Base-by-base conservation (phyloP, 2,329 filamentous ascomycete genomes). In the Penicillium capsulatum region DNA sequence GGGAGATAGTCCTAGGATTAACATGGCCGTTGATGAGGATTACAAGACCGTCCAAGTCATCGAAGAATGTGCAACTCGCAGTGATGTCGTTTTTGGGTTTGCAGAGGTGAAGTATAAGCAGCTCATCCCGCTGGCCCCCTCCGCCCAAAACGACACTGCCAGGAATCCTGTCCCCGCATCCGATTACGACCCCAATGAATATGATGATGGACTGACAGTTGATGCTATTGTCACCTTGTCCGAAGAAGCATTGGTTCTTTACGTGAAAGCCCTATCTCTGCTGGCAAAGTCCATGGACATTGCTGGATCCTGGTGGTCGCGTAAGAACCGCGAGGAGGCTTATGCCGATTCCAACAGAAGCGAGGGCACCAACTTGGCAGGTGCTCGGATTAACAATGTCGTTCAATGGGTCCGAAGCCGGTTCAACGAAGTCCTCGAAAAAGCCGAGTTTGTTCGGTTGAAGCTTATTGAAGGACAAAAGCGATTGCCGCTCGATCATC, bases 61-160 rank as follows among this genome's bases (percentile, higher is more conserved):
- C 41, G 91, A 98, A 63, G 90, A 97, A 54, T 84, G 87, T 49
- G 92, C 92, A 2, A 92, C 89, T 20, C 78, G 90, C 27, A 96
- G 90, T 59, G 90, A 98, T 63, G 92, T 96, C 31, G 90, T 98
- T 2, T 98, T 90, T 62, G 90, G 91, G 3, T 97, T 98, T 65
- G 92, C 92, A 4, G 91, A 98, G 67, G 91, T 98, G 59, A 98
- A 98, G 66, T 96, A 94, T 67, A 92, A 94, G 65, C 92, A 98
- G 65, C 76, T 98, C n/a, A 80, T 96, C 34, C 92, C 92, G 3
- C 71, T 92, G 31, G 81, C 87, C 1, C 92, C 91, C 1, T 91
- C 86, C 3, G 61, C 61, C 15, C 65, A 68, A 20, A 52, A 59
- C 4, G 65, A 69, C n/a, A n/a, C n/a, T n/a, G n/a, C n/a, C n/a